These are phyloP conservation scores for Chlamydomonas urium DNA, from an alignment of 139 green algal species.

Conservation along the genomic window DNA sequence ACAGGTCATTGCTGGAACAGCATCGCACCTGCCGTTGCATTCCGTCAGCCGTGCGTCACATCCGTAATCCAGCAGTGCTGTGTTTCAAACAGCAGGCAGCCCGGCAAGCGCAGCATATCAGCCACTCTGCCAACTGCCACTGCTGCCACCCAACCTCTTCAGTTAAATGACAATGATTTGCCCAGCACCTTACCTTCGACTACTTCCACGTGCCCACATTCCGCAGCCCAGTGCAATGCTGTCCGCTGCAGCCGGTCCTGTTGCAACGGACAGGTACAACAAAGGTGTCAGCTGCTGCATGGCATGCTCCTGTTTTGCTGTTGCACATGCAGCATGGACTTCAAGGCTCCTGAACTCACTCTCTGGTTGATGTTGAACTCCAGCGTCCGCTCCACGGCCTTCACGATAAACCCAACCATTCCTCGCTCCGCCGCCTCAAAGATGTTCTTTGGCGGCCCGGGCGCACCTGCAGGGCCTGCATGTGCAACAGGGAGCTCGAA, in stretches of 20 bases:
- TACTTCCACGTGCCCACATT: slow-evolving; percentile 35
- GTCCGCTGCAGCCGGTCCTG: slow-evolving; percentile 43
- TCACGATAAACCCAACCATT: slow-evolving; percentile 19
- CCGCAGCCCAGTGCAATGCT: slow-evolving; percentile 45
- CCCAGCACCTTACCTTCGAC: no score
- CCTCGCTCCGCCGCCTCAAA: slow-evolving; percentile 40
- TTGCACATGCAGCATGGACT: neutral
- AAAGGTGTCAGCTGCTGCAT: neutral
- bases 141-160: no score
- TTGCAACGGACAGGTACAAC: slow-evolving; percentile 1
- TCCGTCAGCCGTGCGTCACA: slow-evolving; percentile 24
- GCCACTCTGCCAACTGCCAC: no score
- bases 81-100: no score
- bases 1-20: neutral
- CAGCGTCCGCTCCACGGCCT: slow-evolving; percentile 26
- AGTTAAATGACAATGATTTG: no score
- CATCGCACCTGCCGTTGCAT: slow-evolving; percentile 43
- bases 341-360: neutral
- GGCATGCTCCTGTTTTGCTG: neutral
- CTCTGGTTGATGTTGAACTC: slow-evolving; percentile 41
- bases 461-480: no score
- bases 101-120: no score
- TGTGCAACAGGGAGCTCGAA: no score
- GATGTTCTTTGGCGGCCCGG: slow-evolving; percentile 23
- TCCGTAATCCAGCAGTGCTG: slow-evolving; percentile 50